Evolutionary conservation across 163 green algal species (phyloP), one percentile per base, ranked within the genome.

Genomic region (Chlorella variabilis): DNA sequence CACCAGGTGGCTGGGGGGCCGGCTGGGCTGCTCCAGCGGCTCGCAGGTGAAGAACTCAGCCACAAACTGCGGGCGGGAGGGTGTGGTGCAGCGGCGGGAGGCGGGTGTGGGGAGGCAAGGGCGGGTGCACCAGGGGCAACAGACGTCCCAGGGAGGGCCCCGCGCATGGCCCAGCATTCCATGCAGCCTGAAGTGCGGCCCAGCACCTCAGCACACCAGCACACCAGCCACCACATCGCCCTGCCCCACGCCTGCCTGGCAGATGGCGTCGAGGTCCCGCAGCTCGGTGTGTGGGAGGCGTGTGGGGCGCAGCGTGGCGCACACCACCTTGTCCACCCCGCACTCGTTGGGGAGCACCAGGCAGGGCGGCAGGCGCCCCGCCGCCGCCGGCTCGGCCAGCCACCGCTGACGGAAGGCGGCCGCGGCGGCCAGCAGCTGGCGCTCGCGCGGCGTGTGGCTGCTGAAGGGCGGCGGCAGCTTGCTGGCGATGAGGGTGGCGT

Each of bases 261-360:
- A 36, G 39, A 91, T 92, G 33, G 83, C 89, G 2, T 93, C 81
- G 75, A 95, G 78, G 76, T 94, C 88, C 71, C 96, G 92, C 56
- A 97, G 88, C 84, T 97, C 90, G 1, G 86, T 86, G 86, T 94
- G 94, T 25, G 82, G 77, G 36, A 95, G 83, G 82, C 87, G 49
- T 45, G 88, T 92, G 17, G 91, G 90, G 2, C 93, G 82, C 65
- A 98, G 70, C 18, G 89, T 95, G 51, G 86, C 96, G 87, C 94
- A 97, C 51, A 97, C 86, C 49, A 96, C 91, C 90, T 97, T 97
- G 33, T 83, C 63, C 68, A 92, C 75, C 33, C 90, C 91, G 70
- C 89, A 95, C 88, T 98, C 94, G 85, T 98, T 98, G 25, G 80
- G 77, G 0, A 97, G 82, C 58, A 92, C 89, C 62, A 96, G 86